Conservation (phyloP, 2,329 filamentous ascomycete species). For the Pseudopyrenochaeta lycopersici region DNA sequence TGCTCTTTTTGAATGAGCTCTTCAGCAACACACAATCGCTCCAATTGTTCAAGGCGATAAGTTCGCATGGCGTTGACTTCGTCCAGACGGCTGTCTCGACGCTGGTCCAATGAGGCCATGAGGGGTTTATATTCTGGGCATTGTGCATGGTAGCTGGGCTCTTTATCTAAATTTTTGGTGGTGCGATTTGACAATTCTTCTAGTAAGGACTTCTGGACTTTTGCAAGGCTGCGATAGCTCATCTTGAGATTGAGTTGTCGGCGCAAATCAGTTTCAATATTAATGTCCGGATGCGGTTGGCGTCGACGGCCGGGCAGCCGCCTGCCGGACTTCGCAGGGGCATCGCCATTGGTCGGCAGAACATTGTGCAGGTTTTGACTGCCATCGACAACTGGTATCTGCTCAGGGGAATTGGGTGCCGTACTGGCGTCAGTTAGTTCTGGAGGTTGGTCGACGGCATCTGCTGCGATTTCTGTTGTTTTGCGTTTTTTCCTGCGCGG, state of each 20-base stretch:
- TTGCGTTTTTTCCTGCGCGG: constrained; percentile 48
- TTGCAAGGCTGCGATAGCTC: constrained; percentile 69
- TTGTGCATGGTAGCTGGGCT: constrained; percentile 63
- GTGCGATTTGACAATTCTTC: constrained; percentile 71
- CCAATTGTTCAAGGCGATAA: constrained; percentile 49
- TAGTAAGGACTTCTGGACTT: constrained; percentile 69
- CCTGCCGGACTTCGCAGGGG: constrained; percentile 46
- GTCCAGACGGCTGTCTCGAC: constrained; percentile 52
- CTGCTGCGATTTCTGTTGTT: constrained; percentile 36
- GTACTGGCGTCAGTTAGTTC: constrained; percentile 49
- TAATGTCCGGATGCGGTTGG: constrained; percentile 56
- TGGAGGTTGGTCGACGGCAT: constrained; percentile 42
- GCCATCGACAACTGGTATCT: constrained; percentile 43
- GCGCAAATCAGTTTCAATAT: constrained; percentile 57
- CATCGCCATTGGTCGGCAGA: constrained; percentile 47
- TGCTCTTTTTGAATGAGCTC: constrained; percentile 46
- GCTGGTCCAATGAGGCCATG: constrained; percentile 61
- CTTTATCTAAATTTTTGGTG: constrained; percentile 65
- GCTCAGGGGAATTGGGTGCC: constrained; percentile 47
- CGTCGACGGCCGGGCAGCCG: constrained; percentile 55
- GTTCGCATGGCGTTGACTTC: constrained; percentile 49
- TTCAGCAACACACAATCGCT: constrained; percentile 46
- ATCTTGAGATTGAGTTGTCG: constrained; percentile 74
- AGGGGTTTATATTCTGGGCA: constrained; percentile 64
- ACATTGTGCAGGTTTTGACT: constrained; percentile 45